These are phyloP conservation scores for Pholiota molesta DNA, from an alignment of 768 basidiomycete genomes.

Conservation along the genomic window DNA sequence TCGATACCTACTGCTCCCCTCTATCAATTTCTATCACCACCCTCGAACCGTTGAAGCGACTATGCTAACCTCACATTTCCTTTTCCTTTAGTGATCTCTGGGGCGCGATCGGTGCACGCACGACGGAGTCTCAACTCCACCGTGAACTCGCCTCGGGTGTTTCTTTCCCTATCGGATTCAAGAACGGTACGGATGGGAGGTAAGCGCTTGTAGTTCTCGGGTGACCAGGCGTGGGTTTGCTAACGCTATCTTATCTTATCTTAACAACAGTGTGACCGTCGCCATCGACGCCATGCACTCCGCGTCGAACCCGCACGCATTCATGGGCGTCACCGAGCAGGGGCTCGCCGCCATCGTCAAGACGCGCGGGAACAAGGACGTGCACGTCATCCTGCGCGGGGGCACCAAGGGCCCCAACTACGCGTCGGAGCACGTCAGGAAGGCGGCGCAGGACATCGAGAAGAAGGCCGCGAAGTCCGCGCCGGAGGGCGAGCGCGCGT, in stretches of 20 bases:
- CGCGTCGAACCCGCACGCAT: slow-evolving; percentile 89
- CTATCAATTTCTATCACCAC: background rate
- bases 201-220: slow-evolving; percentile 23
- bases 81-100: slow-evolving; percentile 62
- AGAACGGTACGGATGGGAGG: slow-evolving; percentile 98
- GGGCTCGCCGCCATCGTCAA: slow-evolving; percentile 95
- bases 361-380: slow-evolving; percentile 81
- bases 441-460: slow-evolving; percentile 60
- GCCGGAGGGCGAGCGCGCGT: slow-evolving; percentile 25
- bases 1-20: background rate
- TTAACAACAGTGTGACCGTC: slow-evolving; percentile 61
- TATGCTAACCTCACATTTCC: background rate
- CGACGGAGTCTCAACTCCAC: slow-evolving; percentile 97
- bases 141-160: slow-evolving; percentile 95
- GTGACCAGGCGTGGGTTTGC: background rate
- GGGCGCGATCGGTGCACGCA: slow-evolving; percentile 97
- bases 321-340: slow-evolving; percentile 91
- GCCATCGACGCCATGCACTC: slow-evolving; percentile 98
- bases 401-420: slow-evolving; percentile 93
- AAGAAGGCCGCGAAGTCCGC: slow-evolving; percentile 52
- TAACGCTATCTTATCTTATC: background rate
- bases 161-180: slow-evolving; percentile 98
- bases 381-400: slow-evolving; percentile 96
- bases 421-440: slow-evolving; percentile 67
- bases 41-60: too few species aligned